Conservation (phyloP, 2,329 filamentous ascomycete genomes). For the Torrubiella hemipterigena region DNA sequence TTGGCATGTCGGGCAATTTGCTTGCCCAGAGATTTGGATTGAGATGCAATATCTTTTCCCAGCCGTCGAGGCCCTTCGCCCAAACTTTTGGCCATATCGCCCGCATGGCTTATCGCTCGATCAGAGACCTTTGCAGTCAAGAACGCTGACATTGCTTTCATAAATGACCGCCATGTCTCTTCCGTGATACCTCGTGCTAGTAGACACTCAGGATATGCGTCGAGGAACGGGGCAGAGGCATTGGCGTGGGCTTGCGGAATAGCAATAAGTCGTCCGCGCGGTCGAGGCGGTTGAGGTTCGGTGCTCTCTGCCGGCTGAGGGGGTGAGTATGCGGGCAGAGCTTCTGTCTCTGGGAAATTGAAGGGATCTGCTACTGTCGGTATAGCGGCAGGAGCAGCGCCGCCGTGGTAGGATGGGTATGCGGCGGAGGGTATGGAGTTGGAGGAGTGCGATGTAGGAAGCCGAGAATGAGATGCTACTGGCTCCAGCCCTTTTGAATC, state of each 20-base stretch:
- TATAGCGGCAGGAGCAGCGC: background rate
- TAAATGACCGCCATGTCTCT: conserved; percentile 20
- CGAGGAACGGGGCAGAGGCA: conserved; percentile 23
- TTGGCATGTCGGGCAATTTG: conserved; percentile 22
- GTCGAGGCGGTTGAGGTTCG: conserved; percentile 4
- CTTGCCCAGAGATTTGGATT: conserved; percentile 23
- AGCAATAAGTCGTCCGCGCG: conserved; percentile 16
- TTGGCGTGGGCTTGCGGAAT: conserved; percentile 25
- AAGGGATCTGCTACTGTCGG: conserved; percentile 24
- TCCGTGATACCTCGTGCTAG: conserved; percentile 23
- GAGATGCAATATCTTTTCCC: conserved; percentile 21
- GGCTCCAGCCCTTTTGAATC: too few species aligned
- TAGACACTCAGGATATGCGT: conserved; percentile 24
- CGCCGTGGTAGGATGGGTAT: background rate
- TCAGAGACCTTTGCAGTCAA: conserved; percentile 31
- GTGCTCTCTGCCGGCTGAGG: background rate
- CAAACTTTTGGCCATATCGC: conserved; percentile 24
- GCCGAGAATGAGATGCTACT: too few species aligned
- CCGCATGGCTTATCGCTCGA: conserved; percentile 28
- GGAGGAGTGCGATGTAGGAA: conserved; percentile 3
- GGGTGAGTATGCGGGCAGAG: conserved; percentile 17
- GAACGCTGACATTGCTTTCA: conserved; percentile 31
- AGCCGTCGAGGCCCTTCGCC: conserved; percentile 21
- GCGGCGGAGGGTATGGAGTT: too few species aligned
- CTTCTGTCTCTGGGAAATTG: conserved; percentile 21